These are phyloP conservation scores for Aspergillus piperis DNA, from an alignment of 2,329 filamentous ascomycete genomes.

Conservation along the genomic window DNA sequence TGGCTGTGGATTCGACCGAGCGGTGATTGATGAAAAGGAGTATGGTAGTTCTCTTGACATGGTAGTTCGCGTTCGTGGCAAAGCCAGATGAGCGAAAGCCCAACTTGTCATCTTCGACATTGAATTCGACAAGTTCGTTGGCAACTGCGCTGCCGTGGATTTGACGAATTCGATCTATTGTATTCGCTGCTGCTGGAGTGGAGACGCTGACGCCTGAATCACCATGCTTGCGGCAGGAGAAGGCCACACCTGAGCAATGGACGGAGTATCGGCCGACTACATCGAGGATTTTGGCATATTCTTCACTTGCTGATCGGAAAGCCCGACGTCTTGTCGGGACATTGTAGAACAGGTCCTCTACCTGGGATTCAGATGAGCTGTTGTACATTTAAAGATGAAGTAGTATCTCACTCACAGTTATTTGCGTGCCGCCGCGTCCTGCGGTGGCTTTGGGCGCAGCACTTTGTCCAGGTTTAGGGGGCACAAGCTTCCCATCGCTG, in stretches of 20 bases:
- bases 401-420: slow-evolving; percentile 61
- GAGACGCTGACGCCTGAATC: slow-evolving; percentile 82
- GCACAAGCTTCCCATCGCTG: slow-evolving; percentile 74
- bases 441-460: slow-evolving; percentile 85
- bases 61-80: slow-evolving; percentile 92
- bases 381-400: neutral
- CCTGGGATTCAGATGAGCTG: slow-evolving; percentile 39
- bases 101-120: slow-evolving; percentile 71
- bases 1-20: slow-evolving; percentile 81
- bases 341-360: slow-evolving; percentile 97
- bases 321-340: slow-evolving; percentile 83
- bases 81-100: slow-evolving; percentile 81
- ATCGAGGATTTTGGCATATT: slow-evolving; percentile 97
- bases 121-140: slow-evolving; percentile 81
- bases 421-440: slow-evolving; percentile 86
- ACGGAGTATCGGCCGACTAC: slow-evolving; percentile 91
- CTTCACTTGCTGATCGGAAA: slow-evolving; percentile 88
- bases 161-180: slow-evolving; percentile 82
- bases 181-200: slow-evolving; percentile 70
- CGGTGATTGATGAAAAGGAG: slow-evolving; percentile 96
- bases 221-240: slow-evolving; percentile 95
- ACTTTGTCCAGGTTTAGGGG: slow-evolving; percentile 83
- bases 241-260: slow-evolving; percentile 86
- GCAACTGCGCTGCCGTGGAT: slow-evolving; percentile 83
- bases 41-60: slow-evolving; percentile 82